Base-by-base conservation (phyloP, 345 rosid species). In the Salix caprea region DNA sequence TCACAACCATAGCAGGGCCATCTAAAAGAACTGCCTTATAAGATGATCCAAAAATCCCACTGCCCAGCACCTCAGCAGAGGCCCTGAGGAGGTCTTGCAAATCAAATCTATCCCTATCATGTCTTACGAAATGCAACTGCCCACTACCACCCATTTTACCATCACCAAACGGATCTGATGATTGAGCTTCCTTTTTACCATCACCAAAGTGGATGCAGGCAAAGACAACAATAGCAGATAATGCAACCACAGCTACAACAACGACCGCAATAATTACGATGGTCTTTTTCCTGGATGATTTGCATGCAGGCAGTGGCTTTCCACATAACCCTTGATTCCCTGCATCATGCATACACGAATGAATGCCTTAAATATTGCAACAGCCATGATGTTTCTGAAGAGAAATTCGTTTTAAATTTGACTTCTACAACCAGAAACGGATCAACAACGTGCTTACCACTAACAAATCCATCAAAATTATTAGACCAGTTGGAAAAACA, bases 21-120 rank as follows among this genome's bases (percentile, higher is more conserved):
- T 79, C 80, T 40, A 73, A 30, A 14, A 92, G 73, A 9, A 89
- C 84, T 4, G 97, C 96, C 82, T 95, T 95, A 69, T 91, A 95
- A 11, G 94, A 89, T 1, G 99, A 89, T 62, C 99, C 97, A 0
- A 92, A 89, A 48, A 82, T 84, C 3, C 96, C 93, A 71, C 90
- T 91, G 1, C 99, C 97, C 76, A 95, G 70, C 23, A 88, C 87
- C 84, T 93, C 93, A 5, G 97, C 97, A 0, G 97, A 90, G 0
- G 97, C 92, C 71, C 93, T 86, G 3, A 93, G 96, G 74, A 93
- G 81, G 72, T 93, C 94, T n/a, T 85, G 93, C 70, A 92, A 80
- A 62, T 90, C 91, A 44, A 95, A 95, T 68, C 52, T 86, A 80
- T 87, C 91, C 74, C 82, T 69, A 37, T 85, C 90, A 46, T 83